A percentile compares a stretch with the other conserved stretches of the same genome.
These are phyloP conservation scores for Gamsiella multidivaricata DNA, from an alignment of 192 early-diverging fungal species.

Conservation along the genomic window DNA sequence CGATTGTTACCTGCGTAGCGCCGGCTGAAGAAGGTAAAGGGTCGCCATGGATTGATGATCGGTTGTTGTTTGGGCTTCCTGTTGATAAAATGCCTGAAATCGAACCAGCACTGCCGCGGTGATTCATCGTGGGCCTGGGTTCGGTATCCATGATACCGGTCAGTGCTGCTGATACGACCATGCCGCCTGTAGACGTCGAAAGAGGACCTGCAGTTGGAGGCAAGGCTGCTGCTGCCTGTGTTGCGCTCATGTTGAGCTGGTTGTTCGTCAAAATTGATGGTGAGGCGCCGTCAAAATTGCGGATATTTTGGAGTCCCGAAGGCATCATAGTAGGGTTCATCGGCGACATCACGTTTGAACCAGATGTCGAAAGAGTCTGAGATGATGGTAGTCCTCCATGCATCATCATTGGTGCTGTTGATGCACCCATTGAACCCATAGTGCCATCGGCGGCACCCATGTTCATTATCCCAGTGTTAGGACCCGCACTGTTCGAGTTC, in stretches of 20 bases:
- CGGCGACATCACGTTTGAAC: slow-evolving; percentile 2
- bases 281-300: slow-evolving; percentile 7
- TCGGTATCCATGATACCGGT: slow-evolving; percentile 8
- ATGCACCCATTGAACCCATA: background rate
- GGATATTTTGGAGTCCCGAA: background rate
- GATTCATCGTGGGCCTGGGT: slow-evolving; percentile 29
- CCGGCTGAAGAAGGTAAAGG: slow-evolving; percentile 1
- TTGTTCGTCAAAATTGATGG: slow-evolving; percentile 17
- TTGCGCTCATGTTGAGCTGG: slow-evolving; percentile 6
- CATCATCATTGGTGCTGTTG: background rate
- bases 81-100: slow-evolving; percentile 8
- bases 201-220: slow-evolving; percentile 2
- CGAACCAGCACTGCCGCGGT: slow-evolving; percentile 38
- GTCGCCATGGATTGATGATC: slow-evolving; percentile 36
- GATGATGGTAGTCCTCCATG: background rate
- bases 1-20: slow-evolving; percentile 11
- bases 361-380: background rate
- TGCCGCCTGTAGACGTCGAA: slow-evolving; percentile 1
- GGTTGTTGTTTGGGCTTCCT: slow-evolving; percentile 1
- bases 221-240: slow-evolving; percentile 5
- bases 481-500: background rate
- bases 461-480: background rate
- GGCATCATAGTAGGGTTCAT: background rate
- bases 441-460: background rate
- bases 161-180: background rate